These are phyloP conservation scores for Massospora cicadina DNA, from an alignment of 371 early-diverging fungal species.

Conservation along the genomic window DNA sequence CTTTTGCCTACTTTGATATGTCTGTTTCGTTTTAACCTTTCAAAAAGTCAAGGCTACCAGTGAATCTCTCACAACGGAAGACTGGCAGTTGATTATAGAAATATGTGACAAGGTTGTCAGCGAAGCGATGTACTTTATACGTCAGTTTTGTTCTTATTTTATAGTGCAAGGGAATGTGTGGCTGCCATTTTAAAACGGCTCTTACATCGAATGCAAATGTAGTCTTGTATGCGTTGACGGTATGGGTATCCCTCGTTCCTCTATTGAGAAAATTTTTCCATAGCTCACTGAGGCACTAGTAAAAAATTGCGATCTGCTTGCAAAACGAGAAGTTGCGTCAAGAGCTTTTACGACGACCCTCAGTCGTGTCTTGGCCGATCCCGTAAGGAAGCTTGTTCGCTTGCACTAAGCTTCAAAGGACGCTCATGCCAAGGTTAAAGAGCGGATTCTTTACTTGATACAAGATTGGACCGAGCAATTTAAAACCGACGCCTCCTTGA, in stretches of 20 bases:
- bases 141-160: not conserved
- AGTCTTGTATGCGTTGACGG: slow-evolving; percentile 13
- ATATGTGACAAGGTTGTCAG: slow-evolving; percentile 66
- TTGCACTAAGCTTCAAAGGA: slow-evolving; percentile 15
- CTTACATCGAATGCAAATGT: slow-evolving; percentile 15
- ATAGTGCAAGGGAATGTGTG: slow-evolving; percentile 14
- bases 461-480: slow-evolving; percentile 83
- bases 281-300: slow-evolving; percentile 27
- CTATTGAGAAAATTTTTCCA: slow-evolving; percentile 16
- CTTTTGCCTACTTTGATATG: not conserved
- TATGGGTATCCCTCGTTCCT: not conserved
- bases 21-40: not conserved
- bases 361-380: slow-evolving; percentile 51
- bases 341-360: slow-evolving; percentile 70
- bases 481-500: slow-evolving; percentile 54
- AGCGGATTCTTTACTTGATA: slow-evolving; percentile 63
- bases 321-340: slow-evolving; percentile 69
- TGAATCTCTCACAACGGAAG: slow-evolving; percentile 78
- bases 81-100: slow-evolving; percentile 77
- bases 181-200: slow-evolving; percentile 14
- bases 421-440: slow-evolving; percentile 55
- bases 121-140: slow-evolving; percentile 2
- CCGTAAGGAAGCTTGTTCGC: slow-evolving; percentile 18
- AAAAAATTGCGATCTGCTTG: slow-evolving; percentile 69
- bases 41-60: slow-evolving; percentile 58